These are phyloP conservation scores for Rhynchosporium agropyri DNA, from an alignment of 2,329 filamentous ascomycete species.

Conservation along the genomic window DNA sequence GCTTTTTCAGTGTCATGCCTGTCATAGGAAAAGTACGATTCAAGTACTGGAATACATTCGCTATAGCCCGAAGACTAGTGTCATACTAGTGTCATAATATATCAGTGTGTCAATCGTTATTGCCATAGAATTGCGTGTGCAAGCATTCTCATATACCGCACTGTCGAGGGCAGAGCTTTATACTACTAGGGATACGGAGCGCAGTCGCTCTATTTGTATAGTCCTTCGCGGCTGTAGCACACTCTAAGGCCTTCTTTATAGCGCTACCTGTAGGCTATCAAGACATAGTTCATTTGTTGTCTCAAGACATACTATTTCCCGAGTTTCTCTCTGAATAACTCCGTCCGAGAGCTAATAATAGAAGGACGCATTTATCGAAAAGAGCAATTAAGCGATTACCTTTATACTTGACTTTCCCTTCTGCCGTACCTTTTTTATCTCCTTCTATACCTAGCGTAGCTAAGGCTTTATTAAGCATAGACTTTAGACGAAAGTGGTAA, in stretches of 20 bases:
- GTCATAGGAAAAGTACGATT: too few relatives aligned
- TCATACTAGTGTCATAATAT: too few relatives aligned
- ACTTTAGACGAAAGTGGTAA: constrained; percentile 18
- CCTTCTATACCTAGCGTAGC: constrained; percentile 21
- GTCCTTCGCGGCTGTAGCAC: too few relatives aligned
- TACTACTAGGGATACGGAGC: too few relatives aligned
- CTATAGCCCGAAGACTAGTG: too few relatives aligned
- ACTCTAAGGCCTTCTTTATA: constrained; percentile 10
- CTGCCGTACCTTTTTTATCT: constrained; percentile 19
- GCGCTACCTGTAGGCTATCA: background rate
- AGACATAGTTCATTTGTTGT: background rate
- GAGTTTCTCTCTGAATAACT: constrained; percentile 11
- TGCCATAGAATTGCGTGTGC: too few relatives aligned
- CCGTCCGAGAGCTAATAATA: constrained; percentile 4
- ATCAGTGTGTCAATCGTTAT: too few relatives aligned
- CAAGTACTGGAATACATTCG: too few relatives aligned
- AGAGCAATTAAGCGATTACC: constrained; percentile 20
- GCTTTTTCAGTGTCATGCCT: too few relatives aligned
- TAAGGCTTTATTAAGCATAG: constrained; percentile 19
- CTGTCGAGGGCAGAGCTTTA: too few relatives aligned
- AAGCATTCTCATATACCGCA: too few relatives aligned
- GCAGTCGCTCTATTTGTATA: too few relatives aligned
- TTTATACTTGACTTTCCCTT: constrained; percentile 21
- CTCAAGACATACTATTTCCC: constrained; percentile 4
- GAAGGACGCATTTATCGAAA: constrained; percentile 12